These are phyloP conservation scores for Lycium ferocissimum DNA, from an alignment of 257 asterid species.

Conservation along the genomic window DNA sequence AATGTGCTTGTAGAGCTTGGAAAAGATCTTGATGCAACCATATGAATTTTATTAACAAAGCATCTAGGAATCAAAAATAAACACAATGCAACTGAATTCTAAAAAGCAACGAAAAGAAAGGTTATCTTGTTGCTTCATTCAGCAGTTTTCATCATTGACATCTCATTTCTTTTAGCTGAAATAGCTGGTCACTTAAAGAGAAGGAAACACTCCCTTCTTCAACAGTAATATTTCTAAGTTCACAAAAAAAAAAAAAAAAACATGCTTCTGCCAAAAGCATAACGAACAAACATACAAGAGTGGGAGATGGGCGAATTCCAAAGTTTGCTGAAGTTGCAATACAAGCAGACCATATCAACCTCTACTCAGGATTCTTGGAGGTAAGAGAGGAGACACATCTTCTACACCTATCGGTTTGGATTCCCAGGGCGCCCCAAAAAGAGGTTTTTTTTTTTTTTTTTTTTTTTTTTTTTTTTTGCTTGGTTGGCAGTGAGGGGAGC, in stretches of 20 bases:
- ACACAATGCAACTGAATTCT: not conserved
- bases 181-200: conserved; percentile 2
- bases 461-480: not conserved
- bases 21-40: not conserved
- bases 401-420: not conserved
- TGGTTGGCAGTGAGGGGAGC: not conserved
- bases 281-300: not conserved
- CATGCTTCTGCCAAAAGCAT: not conserved
- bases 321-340: not conserved
- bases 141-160: conserved; percentile 4
- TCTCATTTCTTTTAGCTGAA: not conserved
- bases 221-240: not conserved
- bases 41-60: not conserved
- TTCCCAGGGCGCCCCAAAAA: not conserved
- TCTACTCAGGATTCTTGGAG: not conserved
- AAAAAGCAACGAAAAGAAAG: not conserved
- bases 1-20: not conserved
- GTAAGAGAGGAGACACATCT: not conserved
- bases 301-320: not conserved
- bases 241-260: not conserved
- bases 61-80: not conserved
- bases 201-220: conserved; percentile 10
- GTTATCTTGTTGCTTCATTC: conserved; percentile 12
- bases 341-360: conserved; percentile 1
- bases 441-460: too few relatives aligned